phyloP scores from a whole-genome alignment of 768 basidiomycete species.

The Lactarius deliciosus region DNA sequence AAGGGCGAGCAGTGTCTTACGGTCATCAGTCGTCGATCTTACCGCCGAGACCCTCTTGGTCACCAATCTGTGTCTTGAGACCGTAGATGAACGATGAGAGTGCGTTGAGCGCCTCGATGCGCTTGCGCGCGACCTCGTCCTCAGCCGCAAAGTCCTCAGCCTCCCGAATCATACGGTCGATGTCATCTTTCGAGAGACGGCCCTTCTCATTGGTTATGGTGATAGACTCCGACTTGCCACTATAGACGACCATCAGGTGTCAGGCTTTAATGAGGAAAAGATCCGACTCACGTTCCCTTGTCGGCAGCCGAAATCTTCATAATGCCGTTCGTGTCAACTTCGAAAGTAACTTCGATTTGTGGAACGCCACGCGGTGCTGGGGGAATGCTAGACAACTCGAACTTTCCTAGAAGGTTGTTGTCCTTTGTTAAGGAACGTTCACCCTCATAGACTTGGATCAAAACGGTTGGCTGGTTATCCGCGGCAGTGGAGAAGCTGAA shows the following conservation, averaged over 20 bases:
- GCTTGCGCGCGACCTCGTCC: slow-evolving; percentile 75
- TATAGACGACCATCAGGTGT: slow-evolving; percentile 32
- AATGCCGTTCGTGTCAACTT: slow-evolving; percentile 93
- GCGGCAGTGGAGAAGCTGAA: slow-evolving; percentile 71
- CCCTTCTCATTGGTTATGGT: slow-evolving; percentile 97
- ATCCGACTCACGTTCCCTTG: slow-evolving; percentile 74
- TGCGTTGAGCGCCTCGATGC: slow-evolving; percentile 81
- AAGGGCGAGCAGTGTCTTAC: slow-evolving; percentile 74
- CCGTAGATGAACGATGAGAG: slow-evolving; percentile 83
- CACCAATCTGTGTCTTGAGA: slow-evolving; percentile 82
- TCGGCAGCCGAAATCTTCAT: slow-evolving; percentile 92
- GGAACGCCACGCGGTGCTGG: slow-evolving; percentile 96
- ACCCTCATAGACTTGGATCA: slow-evolving; percentile 97
- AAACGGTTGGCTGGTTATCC: slow-evolving; percentile 91
- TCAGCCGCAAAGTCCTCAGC: slow-evolving; percentile 88
- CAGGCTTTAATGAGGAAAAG: neutral
- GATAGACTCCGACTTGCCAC: slow-evolving; percentile 84
- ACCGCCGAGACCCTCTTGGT: slow-evolving; percentile 88
- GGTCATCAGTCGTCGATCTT: slow-evolving; percentile 80
- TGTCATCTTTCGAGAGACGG: slow-evolving; percentile 61
- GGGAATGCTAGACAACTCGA: slow-evolving; percentile 89
- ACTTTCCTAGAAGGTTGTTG: slow-evolving; percentile 97
- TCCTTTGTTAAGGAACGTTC: slow-evolving; percentile 97
- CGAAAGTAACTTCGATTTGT: slow-evolving; percentile 96
- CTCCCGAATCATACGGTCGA: slow-evolving; percentile 93